Evolutionary conservation across 139 green algal genomes (phyloP), one percentile per base, ranked within the genome.

Genomic region (Chlorella sp.): DNA sequence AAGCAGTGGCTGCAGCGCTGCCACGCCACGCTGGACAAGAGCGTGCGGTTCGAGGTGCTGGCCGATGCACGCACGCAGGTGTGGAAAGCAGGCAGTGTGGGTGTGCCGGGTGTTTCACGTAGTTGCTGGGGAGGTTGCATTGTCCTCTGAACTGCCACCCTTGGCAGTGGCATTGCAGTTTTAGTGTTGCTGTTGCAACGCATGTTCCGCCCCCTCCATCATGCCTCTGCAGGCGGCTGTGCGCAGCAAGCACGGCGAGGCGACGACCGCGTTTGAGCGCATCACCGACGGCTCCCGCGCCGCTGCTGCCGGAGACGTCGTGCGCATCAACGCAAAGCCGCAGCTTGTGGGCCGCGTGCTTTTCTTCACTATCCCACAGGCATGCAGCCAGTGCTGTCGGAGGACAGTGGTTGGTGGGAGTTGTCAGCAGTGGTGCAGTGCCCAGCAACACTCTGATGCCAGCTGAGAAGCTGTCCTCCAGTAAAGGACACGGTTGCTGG

Each of bases 21-120:
- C 87, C 94, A 97, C 82, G 70, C 75, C 11, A 82, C 84, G 0
- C 92, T 96, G 41, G 94, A 97, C 93, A 92, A 93, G 76, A 90
- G 65, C 57, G 76, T 94, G 26, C 76, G 84, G 28, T 97, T 96
- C 74, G 57, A 89, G 55, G 56, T 41, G 15, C 81, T 93, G 32
- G 83, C 81, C 11, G 82, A 92, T n/a, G 44, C 86, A 4, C 74
- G 74, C 23, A 39, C 81, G 1, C 92, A 95, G 91, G 92, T 90
- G 73, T 1, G 12, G 20, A 15, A 7, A 38, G 34, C 39, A 11
- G 1, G n/a, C 2, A 41, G 38, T 32, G 34, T 79, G 39, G 13
- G 69, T 30, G 6, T 6, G 69, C 69, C n/a, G n/a, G n/a, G n/a
- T n/a, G n/a, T n/a, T n/a, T n/a, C n/a, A n/a, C n/a, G n/a, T n/a